These are phyloP conservation scores for Hortiboletus campestris DNA, from an alignment of 768 basidiomycete species.

Conservation along the genomic window DNA sequence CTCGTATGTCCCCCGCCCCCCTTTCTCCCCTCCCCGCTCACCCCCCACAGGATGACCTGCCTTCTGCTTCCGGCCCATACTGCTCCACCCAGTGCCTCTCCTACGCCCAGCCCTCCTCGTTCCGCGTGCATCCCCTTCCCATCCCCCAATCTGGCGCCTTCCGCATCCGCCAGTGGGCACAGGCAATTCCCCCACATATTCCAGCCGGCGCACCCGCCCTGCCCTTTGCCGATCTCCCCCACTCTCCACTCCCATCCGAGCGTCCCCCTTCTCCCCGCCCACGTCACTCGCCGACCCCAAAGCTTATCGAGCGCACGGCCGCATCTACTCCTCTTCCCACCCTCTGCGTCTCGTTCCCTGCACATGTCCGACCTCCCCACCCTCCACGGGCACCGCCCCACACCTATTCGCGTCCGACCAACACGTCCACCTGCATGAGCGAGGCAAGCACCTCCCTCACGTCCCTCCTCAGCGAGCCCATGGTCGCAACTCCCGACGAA, in stretches of 20 bases:
- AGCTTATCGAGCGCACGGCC: conserved; percentile 35
- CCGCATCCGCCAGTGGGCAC: conserved; percentile 31
- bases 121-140: not conserved
- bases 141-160: not conserved
- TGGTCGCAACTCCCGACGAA: conserved; percentile 40
- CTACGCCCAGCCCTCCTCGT: conserved; percentile 38
- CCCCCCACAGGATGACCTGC: conserved; percentile 19
- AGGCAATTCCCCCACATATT: conserved; percentile 31
- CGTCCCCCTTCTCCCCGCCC: conserved; percentile 21
- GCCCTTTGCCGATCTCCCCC: conserved; percentile 25
- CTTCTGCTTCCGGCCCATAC: conserved; percentile 42
- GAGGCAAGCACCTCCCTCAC: conserved; percentile 51
- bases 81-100: conserved; percentile 51
- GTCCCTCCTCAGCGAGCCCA: conserved; percentile 44
- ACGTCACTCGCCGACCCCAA: conserved; percentile 30
- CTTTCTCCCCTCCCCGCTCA: not conserved
- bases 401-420: conserved; percentile 30
- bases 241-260: not conserved
- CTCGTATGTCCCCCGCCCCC: conserved; percentile 41
- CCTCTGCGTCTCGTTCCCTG: conserved; percentile 49
- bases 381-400: conserved; percentile 36
- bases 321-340: conserved; percentile 40
- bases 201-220: conserved; percentile 31
- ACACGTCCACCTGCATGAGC: conserved; percentile 34
- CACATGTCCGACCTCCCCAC: conserved; percentile 25